Base-by-base conservation (phyloP, 2,329 filamentous ascomycete genomes). In the Canariomyces notabilis region DNA sequence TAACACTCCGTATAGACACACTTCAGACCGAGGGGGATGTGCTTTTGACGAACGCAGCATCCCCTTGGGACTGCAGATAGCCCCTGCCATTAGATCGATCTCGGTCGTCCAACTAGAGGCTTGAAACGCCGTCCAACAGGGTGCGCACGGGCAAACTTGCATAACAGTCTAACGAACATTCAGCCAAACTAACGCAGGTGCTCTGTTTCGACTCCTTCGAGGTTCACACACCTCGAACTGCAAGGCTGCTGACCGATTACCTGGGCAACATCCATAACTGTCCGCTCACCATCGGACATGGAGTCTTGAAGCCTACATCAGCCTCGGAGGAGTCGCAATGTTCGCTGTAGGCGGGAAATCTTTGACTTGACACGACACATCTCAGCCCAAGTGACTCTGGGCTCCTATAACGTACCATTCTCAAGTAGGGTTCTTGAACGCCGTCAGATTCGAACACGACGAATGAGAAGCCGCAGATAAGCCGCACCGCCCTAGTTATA, bases 61-160 rank as follows among this genome's bases (percentile, higher is more conserved):
- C 48, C 48, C 48, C 48, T 40, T 48, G 46, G 48, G 45, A 48
- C 49, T 52, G 53, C 51, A 53, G 52, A 38, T 33, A 42, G 31
- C 40, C 50, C 50, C 45, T 50, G 48, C 42, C 49, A 41, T 45
- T 36, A 40, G 34, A 42, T 42, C 41, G 23, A 32, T 39, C 21
- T 37, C 39, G n/a, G 29, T 46, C 48, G 48, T 53, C 56, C 56
- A 58, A 44, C 37, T 51, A 46, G 21, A 35, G 48, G 45, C 36
- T 37, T 47, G 47, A 49, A 52, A 50, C 58, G 42, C 44, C 54
- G 36, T 44, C 52, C 53, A 44, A 47, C 44, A 44, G 44, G 44
- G 48, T 41, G 42, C 41, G 58, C 57, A 57, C 57, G 46, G 55
- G 52, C 50, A 21, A 39, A 21, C 49, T 33, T 52, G 56, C 55